phyloP scores from a whole-genome alignment of 108 stramenopile species.

The Nitzschia sp. region DNA sequence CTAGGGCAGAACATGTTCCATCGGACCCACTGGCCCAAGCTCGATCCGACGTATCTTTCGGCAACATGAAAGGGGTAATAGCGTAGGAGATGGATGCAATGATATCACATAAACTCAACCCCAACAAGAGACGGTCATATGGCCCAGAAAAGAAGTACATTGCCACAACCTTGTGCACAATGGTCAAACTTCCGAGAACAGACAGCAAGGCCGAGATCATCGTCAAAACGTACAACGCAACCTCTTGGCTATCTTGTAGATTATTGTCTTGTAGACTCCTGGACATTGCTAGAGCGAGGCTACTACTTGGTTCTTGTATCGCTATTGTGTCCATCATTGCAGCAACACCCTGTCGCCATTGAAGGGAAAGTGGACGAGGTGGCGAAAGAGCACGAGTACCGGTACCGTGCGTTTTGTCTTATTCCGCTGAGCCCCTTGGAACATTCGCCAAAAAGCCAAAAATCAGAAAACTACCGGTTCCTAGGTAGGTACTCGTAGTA shows the following conservation, averaged over 20 bases:
- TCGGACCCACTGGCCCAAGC: constrained; percentile 33
- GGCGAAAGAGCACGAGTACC: no score
- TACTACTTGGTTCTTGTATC: no score
- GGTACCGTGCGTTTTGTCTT: no score
- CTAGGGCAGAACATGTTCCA: constrained; percentile 28
- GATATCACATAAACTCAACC: constrained; percentile 19
- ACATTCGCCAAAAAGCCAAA: no score
- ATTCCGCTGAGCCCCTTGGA: no score
- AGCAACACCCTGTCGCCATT: no score
- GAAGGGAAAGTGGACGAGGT: no score
- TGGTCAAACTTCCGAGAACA: constrained; percentile 13
- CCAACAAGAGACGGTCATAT: constrained; percentile 29
- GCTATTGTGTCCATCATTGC: no score
- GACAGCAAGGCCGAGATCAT: constrained; percentile 4
- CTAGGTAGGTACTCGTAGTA: no score
- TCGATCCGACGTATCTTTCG: not conserved
- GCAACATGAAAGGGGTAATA: constrained; percentile 10
- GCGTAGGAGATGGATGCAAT: not conserved
- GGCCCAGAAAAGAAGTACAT: not conserved
- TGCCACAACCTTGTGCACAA: constrained; percentile 9
- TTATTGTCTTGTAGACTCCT: no score
- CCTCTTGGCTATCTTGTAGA: constrained; percentile 8
- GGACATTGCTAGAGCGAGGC: no score
- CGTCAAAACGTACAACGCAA: not conserved
- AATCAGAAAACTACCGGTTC: no score